Base-by-base conservation (phyloP, 2,329 filamentous ascomycete species). In the Fulvia fulva region DNA sequence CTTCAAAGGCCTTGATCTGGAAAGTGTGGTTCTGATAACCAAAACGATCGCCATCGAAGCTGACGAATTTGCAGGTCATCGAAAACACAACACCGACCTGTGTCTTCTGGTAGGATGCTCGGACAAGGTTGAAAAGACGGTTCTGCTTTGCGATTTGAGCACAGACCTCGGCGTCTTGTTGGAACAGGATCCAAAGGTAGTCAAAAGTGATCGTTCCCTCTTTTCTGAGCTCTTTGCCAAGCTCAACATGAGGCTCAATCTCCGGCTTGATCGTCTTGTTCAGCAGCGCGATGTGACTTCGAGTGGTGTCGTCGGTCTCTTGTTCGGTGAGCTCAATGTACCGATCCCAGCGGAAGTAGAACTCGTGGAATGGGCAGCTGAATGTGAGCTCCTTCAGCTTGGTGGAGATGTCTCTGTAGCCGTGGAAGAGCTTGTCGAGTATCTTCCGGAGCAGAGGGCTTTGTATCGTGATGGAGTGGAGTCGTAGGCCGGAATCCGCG, bases 381-480 rank as follows among this genome's bases (percentile, higher is more conserved):
- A 75, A 74, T 1, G 65, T 69, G 12, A 75, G 58, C 12, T 67
- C 58, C 50, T 71, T 67, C 30, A 74, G 61, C 30, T 64, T 67
- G 6, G 70, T 70, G 9, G 65, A 70, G 26, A 76, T 63, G 6
- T 70, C 70, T 2, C 65, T 61, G 59, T 70, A 75, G 5, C 66
- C 68, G 34, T 67, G 57, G 49, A 75, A 72, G 12, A 70, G 67
- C 16, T 61, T 55, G 21, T 65, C 64, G 2, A 75, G 62, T 8
- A 72, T 55, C 26, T 65, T 66, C 55, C 69, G 72, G 14, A 75
- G 67, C 8, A 70, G 51, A 2, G 70, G 68, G 43, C 70, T 74
- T 46, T 75, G 73, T 1, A 75, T 62, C 4, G 71, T 67, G 55
- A 75, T 68, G 2, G 71, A 73, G 45, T 70, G 62, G 9, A 70